Percentiles rank a stretch among this genome's conserved stretches.
Evolutionary conservation across 2,329 filamentous ascomycete genomes (phyloP).

Genomic region (Raffaelea ambrosiae): DNA sequence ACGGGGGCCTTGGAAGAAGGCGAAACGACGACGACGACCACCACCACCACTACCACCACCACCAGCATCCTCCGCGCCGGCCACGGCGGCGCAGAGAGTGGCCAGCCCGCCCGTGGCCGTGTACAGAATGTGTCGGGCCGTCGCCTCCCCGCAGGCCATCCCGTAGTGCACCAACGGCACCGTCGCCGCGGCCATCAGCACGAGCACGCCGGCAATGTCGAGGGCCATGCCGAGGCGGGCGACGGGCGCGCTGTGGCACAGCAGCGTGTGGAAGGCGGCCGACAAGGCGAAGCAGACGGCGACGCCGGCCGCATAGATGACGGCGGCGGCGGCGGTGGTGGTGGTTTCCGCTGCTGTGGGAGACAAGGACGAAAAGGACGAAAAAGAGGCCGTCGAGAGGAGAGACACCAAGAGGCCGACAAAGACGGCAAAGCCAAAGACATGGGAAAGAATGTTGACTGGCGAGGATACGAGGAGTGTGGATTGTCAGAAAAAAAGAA

Average conservation of each 20-base stretch:
- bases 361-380: too few relatives aligned
- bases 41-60: too few relatives aligned
- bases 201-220: conserved; percentile 53
- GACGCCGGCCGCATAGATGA: conserved; percentile 27
- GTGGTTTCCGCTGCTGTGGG: too few relatives aligned
- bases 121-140: conserved; percentile 26
- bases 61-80: not conserved
- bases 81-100: conserved; percentile 24
- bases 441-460: conserved; percentile 40
- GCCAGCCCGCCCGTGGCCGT: conserved; percentile 25
- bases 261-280: conserved; percentile 44
- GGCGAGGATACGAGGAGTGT: not conserved
- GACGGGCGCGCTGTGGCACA: conserved; percentile 41
- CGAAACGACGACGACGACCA: conserved; percentile 5
- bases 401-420: conserved; percentile 26
- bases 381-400: not conserved
- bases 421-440: conserved; percentile 32
- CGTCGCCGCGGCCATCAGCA: conserved; percentile 54
- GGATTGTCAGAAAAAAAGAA: too few relatives aligned
- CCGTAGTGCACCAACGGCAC: conserved; percentile 50
- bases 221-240: conserved; percentile 46
- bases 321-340: too few relatives aligned
- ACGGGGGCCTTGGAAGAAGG: conserved; percentile 24
- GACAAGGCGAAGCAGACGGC: conserved; percentile 37
- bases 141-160: conserved; percentile 24